Conservation (phyloP, 441 rosid genomes). For the Erodium chrysanthum region DNA sequence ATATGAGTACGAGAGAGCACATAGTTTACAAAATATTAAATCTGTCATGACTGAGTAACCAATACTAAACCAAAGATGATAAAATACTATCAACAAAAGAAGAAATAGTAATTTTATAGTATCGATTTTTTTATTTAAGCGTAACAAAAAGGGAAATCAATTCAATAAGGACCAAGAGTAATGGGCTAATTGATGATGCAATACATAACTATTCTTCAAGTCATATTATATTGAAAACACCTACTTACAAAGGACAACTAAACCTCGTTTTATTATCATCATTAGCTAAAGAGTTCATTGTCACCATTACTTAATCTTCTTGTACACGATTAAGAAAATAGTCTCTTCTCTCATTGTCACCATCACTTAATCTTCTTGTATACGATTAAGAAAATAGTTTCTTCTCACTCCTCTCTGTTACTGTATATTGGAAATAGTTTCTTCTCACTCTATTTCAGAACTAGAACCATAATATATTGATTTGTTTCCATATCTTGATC, state of each 20-base stretch:
- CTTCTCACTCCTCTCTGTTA: neutral
- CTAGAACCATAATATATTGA: neutral
- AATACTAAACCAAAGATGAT: neutral
- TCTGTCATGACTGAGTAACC: neutral
- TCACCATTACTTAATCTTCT: neutral
- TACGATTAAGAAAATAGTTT: neutral
- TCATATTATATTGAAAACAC: too few species aligned
- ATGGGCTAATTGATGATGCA: too few species aligned
- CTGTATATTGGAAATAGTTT: too few species aligned
- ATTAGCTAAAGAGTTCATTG: neutral
- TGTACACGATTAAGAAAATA: neutral
- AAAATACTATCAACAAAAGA: neutral
- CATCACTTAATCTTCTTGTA: neutral
- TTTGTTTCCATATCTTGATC: neutral
- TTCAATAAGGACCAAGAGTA: too few species aligned
- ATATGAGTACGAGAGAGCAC: conserved; percentile 7
- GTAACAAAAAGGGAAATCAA: too few species aligned
- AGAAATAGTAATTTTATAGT: neutral
- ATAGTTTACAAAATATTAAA: neutral
- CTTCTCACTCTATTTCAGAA: neutral
- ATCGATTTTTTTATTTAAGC: neutral
- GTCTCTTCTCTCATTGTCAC: neutral
- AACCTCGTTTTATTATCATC: neutral
- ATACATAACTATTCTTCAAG: too few species aligned
- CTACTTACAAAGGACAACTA: neutral